These are phyloP conservation scores for Ceratobasidium papillatum DNA, from an alignment of 1,284 basidiomycete species.

Conservation along the genomic window DNA sequence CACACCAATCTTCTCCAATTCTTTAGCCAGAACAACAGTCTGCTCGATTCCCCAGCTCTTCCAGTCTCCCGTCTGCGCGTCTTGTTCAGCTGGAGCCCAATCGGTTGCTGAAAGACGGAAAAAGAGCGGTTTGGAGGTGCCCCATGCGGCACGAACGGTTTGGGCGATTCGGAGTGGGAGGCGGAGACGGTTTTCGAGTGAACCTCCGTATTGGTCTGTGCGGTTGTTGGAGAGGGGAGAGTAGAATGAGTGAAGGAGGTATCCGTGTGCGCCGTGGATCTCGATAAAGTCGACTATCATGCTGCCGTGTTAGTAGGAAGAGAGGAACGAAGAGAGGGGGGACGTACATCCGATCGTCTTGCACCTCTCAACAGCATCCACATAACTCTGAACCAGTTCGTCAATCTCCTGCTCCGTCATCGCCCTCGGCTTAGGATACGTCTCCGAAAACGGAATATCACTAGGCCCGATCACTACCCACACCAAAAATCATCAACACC, in stretches of 20 bases:
- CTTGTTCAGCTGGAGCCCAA: conserved; percentile 77
- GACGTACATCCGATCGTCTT: conserved; percentile 69
- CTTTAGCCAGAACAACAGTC: conserved; percentile 65
- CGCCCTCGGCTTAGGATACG: conserved; percentile 64
- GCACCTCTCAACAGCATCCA: conserved; percentile 68
- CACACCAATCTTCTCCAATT: conserved; percentile 68
- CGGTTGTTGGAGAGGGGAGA: conserved; percentile 77
- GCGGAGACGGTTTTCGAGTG: conserved; percentile 75
- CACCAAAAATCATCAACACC: conserved; percentile 47
- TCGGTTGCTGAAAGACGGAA: conserved; percentile 78
- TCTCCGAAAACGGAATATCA: conserved; percentile 61
- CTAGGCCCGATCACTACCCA: conserved; percentile 62
- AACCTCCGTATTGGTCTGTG: conserved; percentile 76
- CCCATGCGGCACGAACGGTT: conserved; percentile 65
- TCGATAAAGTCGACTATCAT: conserved; percentile 89
- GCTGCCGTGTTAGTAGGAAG: conserved; percentile 46
- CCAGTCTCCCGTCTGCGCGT: conserved; percentile 62
- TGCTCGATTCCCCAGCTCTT: conserved; percentile 81
- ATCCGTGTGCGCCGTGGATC: conserved; percentile 77
- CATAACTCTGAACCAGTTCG: conserved; percentile 48
- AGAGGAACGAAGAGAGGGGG: conserved; percentile 23
- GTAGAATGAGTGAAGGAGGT: conserved; percentile 68
- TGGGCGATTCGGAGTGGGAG: conserved; percentile 68
- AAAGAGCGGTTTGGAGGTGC: conserved; percentile 70
- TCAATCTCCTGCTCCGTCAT: conserved; percentile 66